A percentile compares a stretch with the other conserved stretches of the same genome.
Evolutionary conservation across 345 rosid genomes (phyloP).

Genomic region (Pugionium cornutum): DNA sequence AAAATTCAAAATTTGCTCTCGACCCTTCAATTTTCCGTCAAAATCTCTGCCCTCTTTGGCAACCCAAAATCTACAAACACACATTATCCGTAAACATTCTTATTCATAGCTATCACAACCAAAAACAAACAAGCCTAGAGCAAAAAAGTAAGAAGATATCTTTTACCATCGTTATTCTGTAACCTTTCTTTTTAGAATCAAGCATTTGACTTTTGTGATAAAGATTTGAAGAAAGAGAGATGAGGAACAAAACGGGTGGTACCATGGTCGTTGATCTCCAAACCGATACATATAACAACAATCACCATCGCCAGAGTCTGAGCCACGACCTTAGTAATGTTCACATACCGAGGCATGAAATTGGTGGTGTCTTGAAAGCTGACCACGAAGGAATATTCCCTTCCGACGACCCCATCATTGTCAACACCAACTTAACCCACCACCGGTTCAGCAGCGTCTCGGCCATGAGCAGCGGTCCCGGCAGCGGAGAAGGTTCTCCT

Average conservation of each 20-base stretch:
- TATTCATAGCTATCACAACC: constrained; percentile 22
- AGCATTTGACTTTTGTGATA: constrained; percentile 32
- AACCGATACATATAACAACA: constrained; percentile 22
- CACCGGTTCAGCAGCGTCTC: constrained; percentile 47
- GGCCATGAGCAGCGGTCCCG: constrained; percentile 36
- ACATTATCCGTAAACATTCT: constrained; percentile 24
- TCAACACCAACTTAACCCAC: constrained; percentile 28
- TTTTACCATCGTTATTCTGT: constrained; percentile 16
- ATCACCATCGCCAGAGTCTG: neutral
- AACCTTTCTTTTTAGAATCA: neutral
- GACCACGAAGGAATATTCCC: constrained; percentile 45
- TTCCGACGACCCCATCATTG: constrained; percentile 24
- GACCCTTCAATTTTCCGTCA: constrained; percentile 27
- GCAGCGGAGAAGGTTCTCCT: constrained; percentile 63
- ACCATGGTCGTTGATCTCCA: constrained; percentile 41
- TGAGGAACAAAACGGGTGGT: constrained; percentile 41
- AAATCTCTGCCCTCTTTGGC: constrained; percentile 30
- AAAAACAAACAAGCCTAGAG: neutral
- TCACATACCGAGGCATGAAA: constrained; percentile 44
- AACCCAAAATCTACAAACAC: constrained; percentile 34
- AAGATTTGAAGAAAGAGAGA: constrained; percentile 27
- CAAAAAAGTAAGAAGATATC: neutral
- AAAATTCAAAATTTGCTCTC: constrained; percentile 25
- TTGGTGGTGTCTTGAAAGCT: constrained; percentile 37
- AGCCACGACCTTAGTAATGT: constrained; percentile 2